These are phyloP conservation scores for Aspergillus candidus DNA, from an alignment of 2,329 filamentous ascomycete genomes.

Conservation along the genomic window DNA sequence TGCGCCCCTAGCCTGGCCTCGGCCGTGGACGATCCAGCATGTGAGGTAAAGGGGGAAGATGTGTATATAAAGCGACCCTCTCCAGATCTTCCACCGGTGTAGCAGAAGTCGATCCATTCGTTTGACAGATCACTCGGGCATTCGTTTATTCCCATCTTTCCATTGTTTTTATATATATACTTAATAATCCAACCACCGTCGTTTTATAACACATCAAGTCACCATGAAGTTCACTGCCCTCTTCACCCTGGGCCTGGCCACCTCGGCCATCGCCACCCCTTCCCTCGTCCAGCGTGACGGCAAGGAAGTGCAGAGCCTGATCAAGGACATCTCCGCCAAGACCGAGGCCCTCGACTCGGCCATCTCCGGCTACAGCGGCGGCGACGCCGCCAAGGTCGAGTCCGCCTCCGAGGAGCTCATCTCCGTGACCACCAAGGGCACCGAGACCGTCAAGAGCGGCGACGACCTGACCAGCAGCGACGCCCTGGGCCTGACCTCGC, in stretches of 20 bases:
- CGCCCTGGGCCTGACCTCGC: constrained; percentile 21
- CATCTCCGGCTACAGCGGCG: constrained; percentile 22
- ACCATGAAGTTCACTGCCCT: constrained; percentile 21
- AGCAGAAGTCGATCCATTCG: constrained; percentile 13
- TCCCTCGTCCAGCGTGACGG: constrained; percentile 14
- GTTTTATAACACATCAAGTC: constrained; percentile 7
- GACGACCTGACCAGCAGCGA: constrained; percentile 19
- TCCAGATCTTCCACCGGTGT: not conserved
- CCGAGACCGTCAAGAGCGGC: constrained; percentile 17
- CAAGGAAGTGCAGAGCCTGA: constrained; percentile 13
- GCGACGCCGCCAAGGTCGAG: constrained; percentile 14
- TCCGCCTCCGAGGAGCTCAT: constrained; percentile 20
- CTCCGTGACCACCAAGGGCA: constrained; percentile 21
- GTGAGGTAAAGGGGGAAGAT: not conserved
- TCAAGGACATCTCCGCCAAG: constrained; percentile 15
- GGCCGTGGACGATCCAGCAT: no score
- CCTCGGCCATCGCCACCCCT: constrained; percentile 18
- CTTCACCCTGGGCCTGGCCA: constrained; percentile 19
- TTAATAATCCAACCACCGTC: constrained; percentile 11
- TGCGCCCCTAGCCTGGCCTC: no score
- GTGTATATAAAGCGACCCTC: constrained; percentile 10
- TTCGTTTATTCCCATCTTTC: constrained; percentile 11
- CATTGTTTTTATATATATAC: constrained; percentile 1
- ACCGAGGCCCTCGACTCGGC: constrained; percentile 18
- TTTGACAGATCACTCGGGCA: constrained; percentile 14